Evolutionary conservation across 768 basidiomycete species (phyloP).

Genomic region (Podaxis rugospora): DNA sequence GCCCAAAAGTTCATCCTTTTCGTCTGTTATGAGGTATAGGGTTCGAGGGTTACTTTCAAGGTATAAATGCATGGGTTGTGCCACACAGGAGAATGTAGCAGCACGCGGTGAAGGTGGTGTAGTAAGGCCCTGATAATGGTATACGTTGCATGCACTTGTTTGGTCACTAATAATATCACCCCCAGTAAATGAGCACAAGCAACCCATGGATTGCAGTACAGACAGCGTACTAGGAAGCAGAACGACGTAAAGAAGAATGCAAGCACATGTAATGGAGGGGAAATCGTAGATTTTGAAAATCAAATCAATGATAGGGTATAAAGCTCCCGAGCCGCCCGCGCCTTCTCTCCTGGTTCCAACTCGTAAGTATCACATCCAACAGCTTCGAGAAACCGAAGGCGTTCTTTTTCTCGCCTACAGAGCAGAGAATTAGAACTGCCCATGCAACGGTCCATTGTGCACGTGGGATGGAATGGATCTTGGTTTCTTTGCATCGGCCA

Average conservation of each 20-base stretch:
- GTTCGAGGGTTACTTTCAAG: constrained; percentile 64
- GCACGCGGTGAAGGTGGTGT: neutral
- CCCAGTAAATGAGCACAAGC: neutral
- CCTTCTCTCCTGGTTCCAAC: neutral
- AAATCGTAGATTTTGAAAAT: neutral
- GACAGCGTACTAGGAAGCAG: neutral
- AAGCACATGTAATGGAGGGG: too few species aligned
- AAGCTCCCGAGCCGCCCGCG: constrained; percentile 1
- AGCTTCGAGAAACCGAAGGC: constrained; percentile 5
- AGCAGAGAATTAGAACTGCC: constrained; percentile 10
- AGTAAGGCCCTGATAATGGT: neutral
- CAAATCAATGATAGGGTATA: constrained; percentile 3
- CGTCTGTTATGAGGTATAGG: constrained; percentile 67
- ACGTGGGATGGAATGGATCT: neutral
- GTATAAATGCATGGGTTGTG: constrained; percentile 63
- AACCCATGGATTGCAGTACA: neutral
- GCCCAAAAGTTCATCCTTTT: constrained; percentile 60
- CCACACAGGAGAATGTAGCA: constrained; percentile 1
- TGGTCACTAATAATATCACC: neutral
- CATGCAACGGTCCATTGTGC: constrained; percentile 2
- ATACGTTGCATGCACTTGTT: constrained; percentile 2
- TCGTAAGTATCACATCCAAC: constrained; percentile 15
- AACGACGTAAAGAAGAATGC: neutral
- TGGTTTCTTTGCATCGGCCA: neutral
- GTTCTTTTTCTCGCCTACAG: constrained; percentile 10